A percentile compares a stretch with the other conserved stretches of the same genome.
phyloP scores from a whole-genome alignment of 108 stramenopile species.

The Mayamaea pseudoterrestris region DNA sequence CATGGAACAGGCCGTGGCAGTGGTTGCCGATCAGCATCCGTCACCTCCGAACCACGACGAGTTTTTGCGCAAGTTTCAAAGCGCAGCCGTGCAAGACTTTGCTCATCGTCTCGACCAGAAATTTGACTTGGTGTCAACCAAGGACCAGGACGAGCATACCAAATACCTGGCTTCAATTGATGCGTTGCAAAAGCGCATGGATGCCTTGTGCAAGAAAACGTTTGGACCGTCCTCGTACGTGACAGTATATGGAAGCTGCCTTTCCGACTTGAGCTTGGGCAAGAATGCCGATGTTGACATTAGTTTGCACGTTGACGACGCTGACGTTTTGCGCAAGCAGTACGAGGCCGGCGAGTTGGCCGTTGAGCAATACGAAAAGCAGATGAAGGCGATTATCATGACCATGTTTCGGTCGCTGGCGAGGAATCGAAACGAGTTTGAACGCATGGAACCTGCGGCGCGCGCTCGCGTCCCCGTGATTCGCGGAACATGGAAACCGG shows the following conservation, averaged over 20 bases:
- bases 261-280: slow-evolving; percentile 46
- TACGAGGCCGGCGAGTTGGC: slow-evolving; percentile 37
- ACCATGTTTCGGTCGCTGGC: slow-evolving; percentile 22
- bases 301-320: slow-evolving; percentile 21
- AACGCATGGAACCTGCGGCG: slow-evolving; percentile 31
- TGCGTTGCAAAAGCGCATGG: slow-evolving; percentile 13
- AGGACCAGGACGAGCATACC: slow-evolving; percentile 3
- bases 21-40: neutral
- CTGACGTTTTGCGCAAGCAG: slow-evolving; percentile 18
- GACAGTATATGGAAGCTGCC: slow-evolving; percentile 61
- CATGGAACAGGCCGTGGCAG: neutral
- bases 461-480: slow-evolving; percentile 70
- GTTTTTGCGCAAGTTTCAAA: neutral
- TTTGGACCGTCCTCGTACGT: slow-evolving; percentile 25
- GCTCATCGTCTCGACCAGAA: neutral
- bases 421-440: slow-evolving; percentile 18
- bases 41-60: neutral
- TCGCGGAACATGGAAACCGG: slow-evolving; percentile 38
- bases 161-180: slow-evolving; percentile 14
- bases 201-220: slow-evolving; percentile 8
- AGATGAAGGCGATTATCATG: slow-evolving; percentile 38
- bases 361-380: slow-evolving; percentile 27
- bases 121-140: neutral
- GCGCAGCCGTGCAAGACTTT: neutral
- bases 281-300: slow-evolving; percentile 62